Conservation (phyloP, 2,329 filamentous ascomycete species). For the Geosmithia morbida region DNA sequence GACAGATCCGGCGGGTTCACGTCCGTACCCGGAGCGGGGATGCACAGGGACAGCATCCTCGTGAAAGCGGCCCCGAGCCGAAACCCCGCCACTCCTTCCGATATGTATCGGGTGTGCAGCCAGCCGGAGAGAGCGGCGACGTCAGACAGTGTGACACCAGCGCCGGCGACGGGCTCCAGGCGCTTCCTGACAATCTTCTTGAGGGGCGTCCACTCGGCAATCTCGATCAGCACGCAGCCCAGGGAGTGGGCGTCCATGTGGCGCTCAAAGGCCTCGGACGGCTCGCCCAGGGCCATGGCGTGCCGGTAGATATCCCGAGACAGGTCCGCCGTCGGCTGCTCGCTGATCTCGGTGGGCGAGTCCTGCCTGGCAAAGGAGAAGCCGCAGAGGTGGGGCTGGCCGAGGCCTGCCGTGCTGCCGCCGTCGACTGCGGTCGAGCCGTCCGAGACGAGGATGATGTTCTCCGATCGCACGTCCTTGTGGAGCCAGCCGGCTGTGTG, state of each 20-base stretch:
- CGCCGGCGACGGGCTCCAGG: neutral
- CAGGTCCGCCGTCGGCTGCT: neutral
- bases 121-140: neutral
- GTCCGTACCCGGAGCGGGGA: neutral
- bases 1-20: neutral
- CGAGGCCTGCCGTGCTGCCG: neutral
- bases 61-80: neutral
- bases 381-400: neutral
- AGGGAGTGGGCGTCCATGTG: neutral
- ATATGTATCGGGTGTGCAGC: neutral
- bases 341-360: neutral
- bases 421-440: neutral
- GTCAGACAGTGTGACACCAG: neutral
- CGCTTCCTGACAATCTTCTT: neutral
- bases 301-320: neutral
- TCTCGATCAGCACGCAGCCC: neutral
- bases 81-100: neutral
- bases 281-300: neutral
- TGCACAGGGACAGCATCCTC: neutral
- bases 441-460: neutral
- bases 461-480: neutral
- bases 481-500: neutral
- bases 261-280: neutral
- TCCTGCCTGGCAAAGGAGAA: neutral
- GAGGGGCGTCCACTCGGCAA: neutral